Base-by-base conservation (phyloP, 371 early-diverging fungal genomes). In the Sanchytrium tribonematis region DNA sequence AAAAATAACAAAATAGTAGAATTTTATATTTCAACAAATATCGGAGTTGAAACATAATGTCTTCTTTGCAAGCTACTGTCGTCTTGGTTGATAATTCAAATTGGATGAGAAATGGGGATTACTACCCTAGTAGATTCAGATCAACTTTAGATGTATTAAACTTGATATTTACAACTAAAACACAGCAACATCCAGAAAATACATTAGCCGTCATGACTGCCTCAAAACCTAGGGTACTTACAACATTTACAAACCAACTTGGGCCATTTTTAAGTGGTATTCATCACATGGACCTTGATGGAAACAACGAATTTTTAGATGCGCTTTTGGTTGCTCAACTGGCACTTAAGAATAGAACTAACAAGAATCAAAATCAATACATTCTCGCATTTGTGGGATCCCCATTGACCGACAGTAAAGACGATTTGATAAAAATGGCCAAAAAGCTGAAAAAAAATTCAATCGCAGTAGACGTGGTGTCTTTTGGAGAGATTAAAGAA, bases 41-140 rank as follows among this genome's bases (percentile, higher is more conserved):
- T n/a, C n/a, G n/a, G n/a, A n/a, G n/a, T n/a, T n/a, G n/a, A n/a
- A n/a, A n/a, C n/a, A n/a, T n/a, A n/a, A n/a, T n/a, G n/a, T n/a
- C n/a, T n/a, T n/a, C n/a, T n/a, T n/a, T n/a, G n/a, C n/a, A n/a
- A n/a, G n/a, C n/a, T n/a, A n/a, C n/a, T n/a, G n/a, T n/a, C n/a
- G n/a, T n/a, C n/a, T n/a, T n/a, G n/a, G n/a, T n/a, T n/a, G 97
- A 96, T 78, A 98, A 96, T 81, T 96, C 94, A 31, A 95, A 97
- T 77, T 97, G 91, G 91, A 89, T 93, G 88, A 83, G 97, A 74
- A 97, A 97, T 74, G 97, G 95, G 73, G 98, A 98, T 76, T 98
- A 91, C 78, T 87, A 88, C 70, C 98, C 98, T 29, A 88, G 86
- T 32, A 85, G 98, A 73, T 79, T 88, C 74, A 88, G 89, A 72